These are phyloP conservation scores for Biscogniauxia mediterranea DNA, from an alignment of 2,329 filamentous ascomycete species.

Conservation along the genomic window DNA sequence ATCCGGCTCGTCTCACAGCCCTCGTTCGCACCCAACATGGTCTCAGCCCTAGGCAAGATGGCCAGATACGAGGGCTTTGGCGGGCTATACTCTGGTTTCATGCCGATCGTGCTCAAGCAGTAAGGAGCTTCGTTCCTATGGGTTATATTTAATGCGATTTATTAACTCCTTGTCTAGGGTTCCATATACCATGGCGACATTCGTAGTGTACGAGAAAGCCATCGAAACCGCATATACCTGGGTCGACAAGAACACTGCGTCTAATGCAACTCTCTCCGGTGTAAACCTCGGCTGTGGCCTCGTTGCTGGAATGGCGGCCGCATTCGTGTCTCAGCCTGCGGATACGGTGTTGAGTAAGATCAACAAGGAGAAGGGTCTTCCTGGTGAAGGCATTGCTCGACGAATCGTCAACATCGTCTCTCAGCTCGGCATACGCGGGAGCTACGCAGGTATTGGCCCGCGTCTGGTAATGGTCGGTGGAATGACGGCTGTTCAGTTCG, in stretches of 20 bases:
- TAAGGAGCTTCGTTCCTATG: slow-evolving; percentile 8
- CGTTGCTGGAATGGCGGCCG: slow-evolving; percentile 27
- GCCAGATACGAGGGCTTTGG: slow-evolving; percentile 23
- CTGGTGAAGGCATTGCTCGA: slow-evolving; percentile 22
- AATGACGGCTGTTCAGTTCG: slow-evolving; percentile 27
- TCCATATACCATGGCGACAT: slow-evolving; percentile 28
- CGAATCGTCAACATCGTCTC: slow-evolving; percentile 25
- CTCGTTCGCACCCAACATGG: slow-evolving; percentile 21
- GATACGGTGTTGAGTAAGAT: slow-evolving; percentile 30
- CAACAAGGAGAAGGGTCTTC: slow-evolving; percentile 24
- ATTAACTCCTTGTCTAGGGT: slow-evolving; percentile 17
- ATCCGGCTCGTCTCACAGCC: slow-evolving; percentile 28
- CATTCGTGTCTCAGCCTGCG: slow-evolving; percentile 28
- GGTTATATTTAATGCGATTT: background rate
- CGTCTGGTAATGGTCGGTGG: slow-evolving; percentile 29
- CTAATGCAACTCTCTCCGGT: slow-evolving; percentile 16
- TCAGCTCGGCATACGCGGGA: slow-evolving; percentile 27
- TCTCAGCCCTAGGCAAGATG: slow-evolving; percentile 22
- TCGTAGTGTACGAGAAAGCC: slow-evolving; percentile 27
- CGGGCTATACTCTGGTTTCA: slow-evolving; percentile 27
- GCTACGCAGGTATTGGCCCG: slow-evolving; percentile 24
- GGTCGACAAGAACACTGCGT: slow-evolving; percentile 24
- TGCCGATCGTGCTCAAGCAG: slow-evolving; percentile 29
- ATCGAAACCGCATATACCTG: slow-evolving; percentile 20
- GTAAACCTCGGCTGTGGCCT: slow-evolving; percentile 27